A percentile compares a stretch with the other conserved stretches of the same genome.
phyloP scores from a whole-genome alignment of 345 rosid species.

The Triadica sebifera region DNA sequence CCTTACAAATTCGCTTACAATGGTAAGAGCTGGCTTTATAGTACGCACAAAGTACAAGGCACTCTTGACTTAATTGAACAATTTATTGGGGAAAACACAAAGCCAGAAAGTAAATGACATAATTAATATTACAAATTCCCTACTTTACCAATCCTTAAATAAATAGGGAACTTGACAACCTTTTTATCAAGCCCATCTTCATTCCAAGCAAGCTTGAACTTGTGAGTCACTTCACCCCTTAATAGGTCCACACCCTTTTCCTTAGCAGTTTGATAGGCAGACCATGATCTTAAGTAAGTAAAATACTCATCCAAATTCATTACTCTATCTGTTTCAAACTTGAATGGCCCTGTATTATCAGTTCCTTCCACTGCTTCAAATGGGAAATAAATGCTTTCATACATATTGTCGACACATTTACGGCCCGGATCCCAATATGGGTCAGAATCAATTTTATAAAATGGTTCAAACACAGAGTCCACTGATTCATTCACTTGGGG shows the following conservation, averaged over 20 bases:
- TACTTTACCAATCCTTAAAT: conserved; percentile 62
- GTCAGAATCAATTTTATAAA: conserved; percentile 34
- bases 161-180: conserved; percentile 51
- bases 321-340: conserved; percentile 45
- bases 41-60: no score
- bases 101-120: neutral
- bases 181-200: conserved; percentile 43
- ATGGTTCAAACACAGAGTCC: conserved; percentile 47
- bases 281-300: conserved; percentile 58
- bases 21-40: no score
- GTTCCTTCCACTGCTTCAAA: conserved; percentile 56
- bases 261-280: conserved; percentile 69
- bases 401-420: conserved; percentile 57
- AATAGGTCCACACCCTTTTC: conserved; percentile 62
- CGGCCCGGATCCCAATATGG: conserved; percentile 65
- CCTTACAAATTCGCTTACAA: no score
- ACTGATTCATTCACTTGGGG: conserved; percentile 54
- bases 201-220: conserved; percentile 52
- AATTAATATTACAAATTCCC: conserved; percentile 18
- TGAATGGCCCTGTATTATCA: conserved; percentile 52
- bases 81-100: neutral
- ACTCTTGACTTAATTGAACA: neutral
- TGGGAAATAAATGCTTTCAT: conserved; percentile 56
- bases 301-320: conserved; percentile 60
- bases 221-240: conserved; percentile 33